Evolutionary conservation across 257 asterid genomes (phyloP).

Genomic region (Haberlea rhodopensis): DNA sequence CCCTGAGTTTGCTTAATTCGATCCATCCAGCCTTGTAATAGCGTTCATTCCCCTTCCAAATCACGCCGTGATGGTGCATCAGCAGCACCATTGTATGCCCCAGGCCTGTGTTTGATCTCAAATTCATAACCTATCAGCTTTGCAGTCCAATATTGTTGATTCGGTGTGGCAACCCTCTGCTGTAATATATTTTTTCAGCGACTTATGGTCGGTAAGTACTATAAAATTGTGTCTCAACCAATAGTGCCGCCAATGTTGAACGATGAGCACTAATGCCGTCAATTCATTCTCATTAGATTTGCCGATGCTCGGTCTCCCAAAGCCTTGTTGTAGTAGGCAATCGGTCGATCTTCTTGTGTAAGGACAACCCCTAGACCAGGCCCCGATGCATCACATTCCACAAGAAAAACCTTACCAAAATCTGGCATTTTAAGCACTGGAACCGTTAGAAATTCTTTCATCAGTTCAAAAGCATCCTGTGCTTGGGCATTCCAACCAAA

Average conservation of each 20-base stretch:
- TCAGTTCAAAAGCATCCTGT: not conserved
- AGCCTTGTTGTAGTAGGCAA: not conserved
- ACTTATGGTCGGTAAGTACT: not conserved
- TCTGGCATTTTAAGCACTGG: not conserved
- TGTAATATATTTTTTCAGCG: not conserved
- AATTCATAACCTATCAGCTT: conserved; percentile 18
- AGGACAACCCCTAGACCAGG: conserved; percentile 2
- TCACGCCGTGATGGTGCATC: not conserved
- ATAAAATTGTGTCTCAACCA: not conserved
- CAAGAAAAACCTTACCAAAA: not conserved
- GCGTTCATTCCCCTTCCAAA: no score
- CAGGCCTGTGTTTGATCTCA: not conserved
- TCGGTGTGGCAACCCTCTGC: not conserved
- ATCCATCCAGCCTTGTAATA: no score
- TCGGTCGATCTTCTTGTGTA: not conserved
- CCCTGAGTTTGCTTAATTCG: no score
- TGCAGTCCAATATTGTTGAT: not conserved
- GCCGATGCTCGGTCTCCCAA: not conserved
- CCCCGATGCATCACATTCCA: not conserved
- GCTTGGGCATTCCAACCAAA: not conserved
- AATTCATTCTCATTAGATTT: conserved; percentile 3
- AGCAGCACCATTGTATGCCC: not conserved
- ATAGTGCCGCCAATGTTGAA: conserved; percentile 2
- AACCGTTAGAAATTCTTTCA: not conserved
- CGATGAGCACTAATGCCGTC: not conserved